These are phyloP conservation scores for Metrosideros polymorpha DNA, from an alignment of 441 rosid genomes.

Conservation along the genomic window DNA sequence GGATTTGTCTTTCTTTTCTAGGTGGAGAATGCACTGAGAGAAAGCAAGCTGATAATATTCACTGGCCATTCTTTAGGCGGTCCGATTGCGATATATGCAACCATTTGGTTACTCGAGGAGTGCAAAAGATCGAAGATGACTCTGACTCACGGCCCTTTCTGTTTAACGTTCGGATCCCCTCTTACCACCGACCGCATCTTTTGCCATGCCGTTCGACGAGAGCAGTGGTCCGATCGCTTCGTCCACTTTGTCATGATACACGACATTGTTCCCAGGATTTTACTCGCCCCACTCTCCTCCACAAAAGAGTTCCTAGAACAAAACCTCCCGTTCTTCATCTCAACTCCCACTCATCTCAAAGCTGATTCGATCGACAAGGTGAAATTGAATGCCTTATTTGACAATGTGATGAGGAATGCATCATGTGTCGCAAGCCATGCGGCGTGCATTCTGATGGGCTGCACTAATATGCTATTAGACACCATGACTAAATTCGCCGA, in stretches of 20 bases:
- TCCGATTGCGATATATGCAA: conserved; percentile 59
- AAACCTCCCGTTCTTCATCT: conserved; percentile 26
- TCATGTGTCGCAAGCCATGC: background rate
- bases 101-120: conserved; percentile 54
- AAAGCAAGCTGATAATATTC: conserved; percentile 43
- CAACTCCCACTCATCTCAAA: background rate
- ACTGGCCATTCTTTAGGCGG: conserved; percentile 90
- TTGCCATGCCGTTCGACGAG: conserved; percentile 60
- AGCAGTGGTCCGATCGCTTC: conserved; percentile 62
- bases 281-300: conserved; percentile 44
- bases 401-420: background rate
- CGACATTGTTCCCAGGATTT: conserved; percentile 66
- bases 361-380: background rate
- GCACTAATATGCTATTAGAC: background rate
- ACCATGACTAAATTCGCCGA: background rate
- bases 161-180: conserved; percentile 85
- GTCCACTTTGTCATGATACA: conserved; percentile 52
- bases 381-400: background rate
- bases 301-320: conserved; percentile 14
- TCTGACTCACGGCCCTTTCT: conserved; percentile 15
- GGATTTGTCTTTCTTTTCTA: conserved; percentile 15
- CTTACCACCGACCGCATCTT: conserved; percentile 55
- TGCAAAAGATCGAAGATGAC: background rate
- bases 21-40: conserved; percentile 33
- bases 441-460: background rate